Conservation (phyloP, 192 early-diverging fungal genomes). For the Podochytrium sp. region DNA sequence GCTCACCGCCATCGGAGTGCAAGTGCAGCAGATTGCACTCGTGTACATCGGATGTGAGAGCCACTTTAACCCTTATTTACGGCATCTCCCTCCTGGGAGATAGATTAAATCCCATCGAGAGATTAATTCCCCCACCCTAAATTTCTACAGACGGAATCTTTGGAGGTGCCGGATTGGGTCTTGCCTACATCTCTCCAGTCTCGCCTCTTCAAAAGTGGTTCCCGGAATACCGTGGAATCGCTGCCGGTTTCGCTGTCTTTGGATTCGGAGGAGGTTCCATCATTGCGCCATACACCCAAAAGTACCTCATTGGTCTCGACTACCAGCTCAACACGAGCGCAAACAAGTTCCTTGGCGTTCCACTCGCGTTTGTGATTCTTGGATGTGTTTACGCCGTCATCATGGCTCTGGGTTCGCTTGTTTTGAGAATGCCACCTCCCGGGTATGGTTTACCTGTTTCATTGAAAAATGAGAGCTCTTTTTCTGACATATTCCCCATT, state of each 20-base stretch:
- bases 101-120: too few relatives aligned
- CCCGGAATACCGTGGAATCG: slow-evolving; percentile 68
- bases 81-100: background rate
- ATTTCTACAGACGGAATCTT: too few relatives aligned
- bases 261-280: slow-evolving; percentile 79
- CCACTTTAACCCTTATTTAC: background rate
- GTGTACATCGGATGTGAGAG: background rate
- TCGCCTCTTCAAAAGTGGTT: too few relatives aligned
- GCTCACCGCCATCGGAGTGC: slow-evolving; percentile 65
- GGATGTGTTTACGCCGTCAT: slow-evolving; percentile 65
- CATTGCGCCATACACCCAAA: slow-evolving; percentile 68
- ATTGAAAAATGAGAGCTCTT: too few relatives aligned
- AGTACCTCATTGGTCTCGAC: slow-evolving; percentile 48
- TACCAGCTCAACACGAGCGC: slow-evolving; percentile 28
- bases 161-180: too few relatives aligned
- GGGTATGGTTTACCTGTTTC: too few relatives aligned
- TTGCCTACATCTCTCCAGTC: too few relatives aligned
- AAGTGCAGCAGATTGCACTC: slow-evolving; percentile 9
- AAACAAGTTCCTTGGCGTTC: slow-evolving; percentile 52
- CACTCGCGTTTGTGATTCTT: slow-evolving; percentile 66
- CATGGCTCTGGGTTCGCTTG: slow-evolving; percentile 44
- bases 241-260: slow-evolving; percentile 76
- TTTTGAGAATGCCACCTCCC: slow-evolving; percentile 55
- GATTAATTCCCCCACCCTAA: too few relatives aligned
- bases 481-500: too few relatives aligned